Percentiles rank a stretch among this genome's conserved stretches.
Evolutionary conservation across 2,329 filamentous ascomycete genomes (phyloP).

Genomic region (Lachnellula cervina): DNA sequence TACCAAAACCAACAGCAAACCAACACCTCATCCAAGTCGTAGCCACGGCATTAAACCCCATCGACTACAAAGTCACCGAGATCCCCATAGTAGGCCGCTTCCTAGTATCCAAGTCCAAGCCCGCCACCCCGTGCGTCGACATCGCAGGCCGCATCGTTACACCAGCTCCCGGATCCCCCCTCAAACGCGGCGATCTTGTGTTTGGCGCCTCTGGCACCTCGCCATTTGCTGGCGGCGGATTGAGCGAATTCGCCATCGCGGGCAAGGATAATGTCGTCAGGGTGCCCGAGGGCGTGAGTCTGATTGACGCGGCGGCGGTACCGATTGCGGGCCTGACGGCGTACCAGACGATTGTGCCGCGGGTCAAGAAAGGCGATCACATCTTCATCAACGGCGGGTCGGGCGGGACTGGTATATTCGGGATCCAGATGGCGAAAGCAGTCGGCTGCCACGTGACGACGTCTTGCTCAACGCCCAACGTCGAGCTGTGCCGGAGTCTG

Average conservation of each 20-base stretch:
- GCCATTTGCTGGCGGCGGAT: constrained; percentile 20
- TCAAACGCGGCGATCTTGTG: constrained; percentile 35
- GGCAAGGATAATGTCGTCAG: neutral
- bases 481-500: constrained; percentile 49
- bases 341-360: constrained; percentile 38
- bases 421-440: constrained; percentile 58
- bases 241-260: constrained; percentile 8
- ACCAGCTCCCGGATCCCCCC: constrained; percentile 14
- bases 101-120: constrained; percentile 37
- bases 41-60: constrained; percentile 52
- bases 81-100: constrained; percentile 37
- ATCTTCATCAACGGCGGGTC: constrained; percentile 63
- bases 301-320: constrained; percentile 37
- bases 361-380: constrained; percentile 44
- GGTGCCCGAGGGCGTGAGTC: constrained; percentile 36
- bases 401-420: constrained; percentile 55
- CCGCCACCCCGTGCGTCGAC: constrained; percentile 43
- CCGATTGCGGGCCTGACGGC: constrained; percentile 37
- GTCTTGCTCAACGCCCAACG: constrained; percentile 53
- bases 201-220: constrained; percentile 36
- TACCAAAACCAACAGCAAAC: constrained; percentile 3
- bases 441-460: constrained; percentile 54
- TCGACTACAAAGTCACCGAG: constrained; percentile 60
- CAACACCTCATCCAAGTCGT: constrained; percentile 38
- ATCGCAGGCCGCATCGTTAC: constrained; percentile 34